phyloP scores from a whole-genome alignment of 2,329 filamentous ascomycete species.

The Stachybotrys chartarum region DNA sequence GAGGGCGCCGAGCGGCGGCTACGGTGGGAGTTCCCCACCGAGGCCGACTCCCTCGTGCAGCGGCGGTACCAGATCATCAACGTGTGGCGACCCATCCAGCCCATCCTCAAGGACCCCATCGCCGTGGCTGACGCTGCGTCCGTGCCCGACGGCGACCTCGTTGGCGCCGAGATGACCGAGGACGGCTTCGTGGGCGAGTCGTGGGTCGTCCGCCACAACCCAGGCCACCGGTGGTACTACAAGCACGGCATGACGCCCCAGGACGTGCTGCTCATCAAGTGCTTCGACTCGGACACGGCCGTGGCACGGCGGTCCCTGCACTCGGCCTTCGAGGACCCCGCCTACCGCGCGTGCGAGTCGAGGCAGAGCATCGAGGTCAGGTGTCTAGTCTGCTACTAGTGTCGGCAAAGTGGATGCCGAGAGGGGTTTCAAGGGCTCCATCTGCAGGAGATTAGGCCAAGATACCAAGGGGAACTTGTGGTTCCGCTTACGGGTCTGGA shows the following conservation, averaged over 20 bases:
- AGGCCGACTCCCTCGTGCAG: constrained; percentile 27
- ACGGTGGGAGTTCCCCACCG: constrained; percentile 35
- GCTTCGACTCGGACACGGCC: constrained; percentile 52
- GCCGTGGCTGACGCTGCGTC: constrained; percentile 43
- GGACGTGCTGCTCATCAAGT: constrained; percentile 54
- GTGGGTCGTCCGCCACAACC: constrained; percentile 33
- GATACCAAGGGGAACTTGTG: not conserved
- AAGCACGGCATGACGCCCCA: constrained; percentile 41
- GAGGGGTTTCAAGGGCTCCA: not conserved
- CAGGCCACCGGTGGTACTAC: constrained; percentile 44
- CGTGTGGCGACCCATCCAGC: constrained; percentile 30
- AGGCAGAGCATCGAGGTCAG: constrained; percentile 60
- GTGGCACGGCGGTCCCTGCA: constrained; percentile 47
- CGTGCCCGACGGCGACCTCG: constrained; percentile 42
- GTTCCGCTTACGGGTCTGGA: not conserved
- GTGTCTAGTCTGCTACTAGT: constrained; percentile 54
- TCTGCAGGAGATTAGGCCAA: not conserved
- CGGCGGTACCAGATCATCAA: constrained; percentile 48
- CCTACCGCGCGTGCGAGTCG: constrained; percentile 46
- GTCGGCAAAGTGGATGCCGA: not conserved
- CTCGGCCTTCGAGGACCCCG: constrained; percentile 42
- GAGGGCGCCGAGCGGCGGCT: constrained; percentile 22
- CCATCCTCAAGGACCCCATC: constrained; percentile 38
- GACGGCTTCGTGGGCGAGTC: constrained; percentile 42
- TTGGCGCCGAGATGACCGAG: constrained; percentile 42